Conservation (phyloP, 1,139 yeast species). For the Debaryomyces sp. region DNA sequence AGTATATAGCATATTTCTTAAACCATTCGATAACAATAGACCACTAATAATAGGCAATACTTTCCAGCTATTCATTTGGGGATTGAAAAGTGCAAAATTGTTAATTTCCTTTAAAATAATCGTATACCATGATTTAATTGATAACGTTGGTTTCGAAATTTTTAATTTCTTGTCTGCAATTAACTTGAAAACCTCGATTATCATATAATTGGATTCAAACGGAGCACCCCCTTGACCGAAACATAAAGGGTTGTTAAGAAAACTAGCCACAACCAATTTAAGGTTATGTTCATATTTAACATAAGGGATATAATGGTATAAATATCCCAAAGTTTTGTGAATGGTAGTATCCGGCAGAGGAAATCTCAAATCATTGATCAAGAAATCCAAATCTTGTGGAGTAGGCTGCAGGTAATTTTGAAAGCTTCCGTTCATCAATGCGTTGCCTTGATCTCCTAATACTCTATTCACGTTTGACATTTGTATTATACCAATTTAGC, state of each 20-base stretch:
- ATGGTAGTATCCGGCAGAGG: slow-evolving; percentile 39
- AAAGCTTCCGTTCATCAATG: slow-evolving; percentile 9
- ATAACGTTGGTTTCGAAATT: slow-evolving; percentile 64
- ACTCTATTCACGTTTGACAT: slow-evolving; percentile 23
- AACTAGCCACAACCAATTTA: slow-evolving; percentile 50
- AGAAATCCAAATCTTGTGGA: slow-evolving; percentile 53
- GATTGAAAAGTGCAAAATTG: slow-evolving; percentile 34
- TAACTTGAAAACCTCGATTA: slow-evolving; percentile 53
- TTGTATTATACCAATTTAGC: slow-evolving; percentile 7
- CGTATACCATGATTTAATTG: slow-evolving; percentile 53
- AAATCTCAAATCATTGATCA: slow-evolving; percentile 46
- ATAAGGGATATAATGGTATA: slow-evolving; percentile 63
- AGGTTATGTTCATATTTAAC: slow-evolving; percentile 62
- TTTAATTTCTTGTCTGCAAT: slow-evolving; percentile 54
- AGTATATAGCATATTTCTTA: slow-evolving; percentile 40
- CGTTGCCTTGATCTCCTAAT: slow-evolving; percentile 28
- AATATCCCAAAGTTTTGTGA: slow-evolving; percentile 48
- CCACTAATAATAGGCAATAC: slow-evolving; percentile 61
- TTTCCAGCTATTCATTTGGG: slow-evolving; percentile 51
- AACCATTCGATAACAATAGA: slow-evolving; percentile 41
- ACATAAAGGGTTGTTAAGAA: slow-evolving; percentile 50
- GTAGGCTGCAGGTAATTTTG: slow-evolving; percentile 3
- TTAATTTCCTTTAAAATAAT: slow-evolving; percentile 41
- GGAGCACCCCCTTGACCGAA: slow-evolving; percentile 42
- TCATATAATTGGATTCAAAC: slow-evolving; percentile 36